phyloP scores from a whole-genome alignment of 2,329 filamentous ascomycete genomes.

The Coniochaeta sp. region DNA sequence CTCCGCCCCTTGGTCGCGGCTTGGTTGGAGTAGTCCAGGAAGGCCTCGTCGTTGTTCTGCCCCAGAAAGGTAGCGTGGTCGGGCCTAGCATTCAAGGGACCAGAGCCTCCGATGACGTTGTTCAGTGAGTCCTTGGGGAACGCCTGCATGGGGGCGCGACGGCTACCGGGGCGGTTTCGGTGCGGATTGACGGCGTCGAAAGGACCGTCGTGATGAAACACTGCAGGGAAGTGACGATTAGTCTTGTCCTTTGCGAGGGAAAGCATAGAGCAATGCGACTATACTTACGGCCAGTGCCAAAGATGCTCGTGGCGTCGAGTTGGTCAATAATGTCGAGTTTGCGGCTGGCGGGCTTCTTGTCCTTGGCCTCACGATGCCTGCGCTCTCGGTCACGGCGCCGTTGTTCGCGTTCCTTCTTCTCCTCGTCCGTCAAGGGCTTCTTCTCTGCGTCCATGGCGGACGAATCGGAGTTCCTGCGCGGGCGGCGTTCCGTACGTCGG shows the following conservation, averaged over 20 bases:
- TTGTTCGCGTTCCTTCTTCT: slow-evolving; percentile 41
- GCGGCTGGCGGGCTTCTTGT: slow-evolving; percentile 40
- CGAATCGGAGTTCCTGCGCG: slow-evolving; percentile 72
- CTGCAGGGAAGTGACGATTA: slow-evolving; percentile 35
- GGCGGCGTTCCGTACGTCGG: slow-evolving; percentile 35
- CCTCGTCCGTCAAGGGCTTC: slow-evolving; percentile 52
- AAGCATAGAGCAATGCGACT: not conserved
- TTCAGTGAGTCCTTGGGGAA: slow-evolving; percentile 91
- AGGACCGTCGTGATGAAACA: slow-evolving; percentile 95
- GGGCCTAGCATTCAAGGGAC: slow-evolving; percentile 72
- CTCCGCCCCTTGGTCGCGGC: slow-evolving; percentile 12
- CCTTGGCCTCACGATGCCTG: slow-evolving; percentile 45
- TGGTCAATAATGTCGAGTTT: slow-evolving; percentile 90
- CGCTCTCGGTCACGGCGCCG: slow-evolving; percentile 45
- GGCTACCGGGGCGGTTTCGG: slow-evolving; percentile 77
- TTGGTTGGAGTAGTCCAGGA: slow-evolving; percentile 66
- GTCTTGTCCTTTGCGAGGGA: not conserved
- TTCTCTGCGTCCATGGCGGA: slow-evolving; percentile 53
- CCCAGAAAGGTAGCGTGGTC: slow-evolving; percentile 89
- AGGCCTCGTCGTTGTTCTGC: slow-evolving; percentile 70
- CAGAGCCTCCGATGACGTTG: slow-evolving; percentile 82
- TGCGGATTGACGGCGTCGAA: slow-evolving; percentile 96
- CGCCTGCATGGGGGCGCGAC: slow-evolving; percentile 88
- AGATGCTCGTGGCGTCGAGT: slow-evolving; percentile 87
- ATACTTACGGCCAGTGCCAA: slow-evolving; percentile 77